A percentile compares a stretch with the other conserved stretches of the same genome.
These are phyloP conservation scores for Turritis glabra DNA, from an alignment of 345 rosid genomes.

Conservation along the genomic window DNA sequence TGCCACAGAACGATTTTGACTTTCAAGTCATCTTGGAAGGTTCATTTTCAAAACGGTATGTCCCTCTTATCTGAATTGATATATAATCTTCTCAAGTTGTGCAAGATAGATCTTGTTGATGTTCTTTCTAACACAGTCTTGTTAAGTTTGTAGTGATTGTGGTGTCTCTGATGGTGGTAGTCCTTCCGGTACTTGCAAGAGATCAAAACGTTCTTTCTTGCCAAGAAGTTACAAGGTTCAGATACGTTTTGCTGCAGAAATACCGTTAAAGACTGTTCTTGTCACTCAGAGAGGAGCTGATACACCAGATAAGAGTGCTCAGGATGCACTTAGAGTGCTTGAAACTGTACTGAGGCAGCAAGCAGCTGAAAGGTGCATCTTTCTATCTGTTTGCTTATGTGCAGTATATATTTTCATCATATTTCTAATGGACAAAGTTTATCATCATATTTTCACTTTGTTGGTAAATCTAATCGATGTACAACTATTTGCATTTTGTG, in stretches of 20 bases:
- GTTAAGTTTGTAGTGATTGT: conserved; percentile 36
- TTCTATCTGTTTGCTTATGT: conserved; percentile 12
- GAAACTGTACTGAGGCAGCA: conserved; percentile 81
- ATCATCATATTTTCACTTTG: conserved; percentile 14
- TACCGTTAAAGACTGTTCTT: conserved; percentile 60
- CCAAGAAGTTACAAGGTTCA: conserved; percentile 61
- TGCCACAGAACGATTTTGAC: conserved; percentile 61
- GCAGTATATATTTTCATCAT: neutral
- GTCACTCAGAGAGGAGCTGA: conserved; percentile 52
- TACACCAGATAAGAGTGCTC: conserved; percentile 45
- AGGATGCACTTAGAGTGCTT: conserved; percentile 80
- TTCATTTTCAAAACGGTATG: conserved; percentile 57
- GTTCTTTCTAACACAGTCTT: neutral
- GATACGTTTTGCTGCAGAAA: conserved; percentile 55
- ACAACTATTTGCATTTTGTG: conserved; percentile 5
- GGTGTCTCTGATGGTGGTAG: conserved; percentile 42
- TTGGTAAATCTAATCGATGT: conserved; percentile 3
- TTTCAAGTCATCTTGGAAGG: conserved; percentile 71
- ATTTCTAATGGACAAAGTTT: neutral
- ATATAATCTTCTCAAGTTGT: conserved; percentile 14
- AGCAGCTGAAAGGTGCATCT: conserved; percentile 62
- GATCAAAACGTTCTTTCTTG: conserved; percentile 54
- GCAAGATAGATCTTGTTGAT: conserved; percentile 21
- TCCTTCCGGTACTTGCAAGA: conserved; percentile 47
- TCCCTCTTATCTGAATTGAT: conserved; percentile 16